Conservation (phyloP, 2,329 filamentous ascomycete species). For the Onygenales sp. region DNA sequence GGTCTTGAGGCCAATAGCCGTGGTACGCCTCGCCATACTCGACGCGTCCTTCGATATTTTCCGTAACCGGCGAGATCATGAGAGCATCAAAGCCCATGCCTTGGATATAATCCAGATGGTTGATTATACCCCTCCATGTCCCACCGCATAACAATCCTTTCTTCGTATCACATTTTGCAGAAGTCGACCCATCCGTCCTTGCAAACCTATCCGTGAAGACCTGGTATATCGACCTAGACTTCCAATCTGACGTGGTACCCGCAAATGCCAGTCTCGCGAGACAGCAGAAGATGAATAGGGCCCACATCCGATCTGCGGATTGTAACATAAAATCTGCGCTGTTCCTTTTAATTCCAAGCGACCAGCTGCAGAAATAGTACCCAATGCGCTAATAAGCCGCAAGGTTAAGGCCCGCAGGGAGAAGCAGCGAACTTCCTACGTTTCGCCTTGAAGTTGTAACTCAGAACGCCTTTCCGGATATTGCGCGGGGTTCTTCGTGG, state of each 20-base stretch:
- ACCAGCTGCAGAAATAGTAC: background rate
- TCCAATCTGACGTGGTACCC: conserved; percentile 27
- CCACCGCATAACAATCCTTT: conserved; percentile 40
- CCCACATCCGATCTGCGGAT: background rate
- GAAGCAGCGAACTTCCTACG: too few relatives aligned
- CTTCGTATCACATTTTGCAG: conserved; percentile 21
- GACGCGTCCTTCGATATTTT: conserved; percentile 28
- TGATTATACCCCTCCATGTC: conserved; percentile 40
- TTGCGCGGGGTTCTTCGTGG: background rate
- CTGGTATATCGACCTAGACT: conserved; percentile 36
- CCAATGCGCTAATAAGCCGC: background rate
- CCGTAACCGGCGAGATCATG: conserved; percentile 32
- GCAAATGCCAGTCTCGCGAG: conserved; percentile 8
- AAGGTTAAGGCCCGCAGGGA: background rate
- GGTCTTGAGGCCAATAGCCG: conserved; percentile 41
- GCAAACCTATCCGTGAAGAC: conserved; percentile 40
- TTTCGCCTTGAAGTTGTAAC: background rate
- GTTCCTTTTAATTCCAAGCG: background rate
- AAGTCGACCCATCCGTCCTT: conserved; percentile 29
- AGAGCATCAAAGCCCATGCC: conserved; percentile 39
- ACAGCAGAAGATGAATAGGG: background rate
- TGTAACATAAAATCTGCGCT: background rate
- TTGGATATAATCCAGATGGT: conserved; percentile 43
- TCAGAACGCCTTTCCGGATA: background rate
- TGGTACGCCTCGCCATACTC: conserved; percentile 40